Evolutionary conservation across 2,329 filamentous ascomycete species (phyloP).

Genomic region (Mollisia scopiformis): DNA sequence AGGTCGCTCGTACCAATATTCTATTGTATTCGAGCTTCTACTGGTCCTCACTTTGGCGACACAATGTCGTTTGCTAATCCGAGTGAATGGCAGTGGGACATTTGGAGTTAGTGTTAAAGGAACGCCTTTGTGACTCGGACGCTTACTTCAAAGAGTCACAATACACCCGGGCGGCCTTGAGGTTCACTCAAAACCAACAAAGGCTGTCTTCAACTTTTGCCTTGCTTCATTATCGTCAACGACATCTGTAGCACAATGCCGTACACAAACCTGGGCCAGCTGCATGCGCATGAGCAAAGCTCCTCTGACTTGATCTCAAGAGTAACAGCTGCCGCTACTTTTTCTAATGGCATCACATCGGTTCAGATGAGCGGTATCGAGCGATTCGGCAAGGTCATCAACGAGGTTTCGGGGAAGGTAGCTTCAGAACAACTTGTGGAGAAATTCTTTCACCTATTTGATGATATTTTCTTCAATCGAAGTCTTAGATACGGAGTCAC

Average conservation of each 20-base stretch:
- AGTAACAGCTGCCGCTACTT: not conserved
- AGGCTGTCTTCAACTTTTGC: too few relatives aligned
- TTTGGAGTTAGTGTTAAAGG: too few relatives aligned
- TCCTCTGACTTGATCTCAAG: not conserved
- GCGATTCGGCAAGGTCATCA: not conserved
- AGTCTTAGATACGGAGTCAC: not conserved
- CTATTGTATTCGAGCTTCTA: too few relatives aligned
- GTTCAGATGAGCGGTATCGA: not conserved
- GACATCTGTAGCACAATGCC: not conserved
- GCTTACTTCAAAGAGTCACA: too few relatives aligned
- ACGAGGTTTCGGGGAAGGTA: not conserved
- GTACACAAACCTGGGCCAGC: not conserved
- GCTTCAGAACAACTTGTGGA: not conserved
- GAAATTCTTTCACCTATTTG: not conserved
- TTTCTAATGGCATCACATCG: not conserved
- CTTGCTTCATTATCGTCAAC: too few relatives aligned
- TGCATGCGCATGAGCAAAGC: not conserved
- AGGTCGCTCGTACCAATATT: too few relatives aligned
- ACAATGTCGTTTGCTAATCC: too few relatives aligned
- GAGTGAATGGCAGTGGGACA: too few relatives aligned
- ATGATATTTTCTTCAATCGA: not conserved
- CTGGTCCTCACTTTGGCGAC: too few relatives aligned
- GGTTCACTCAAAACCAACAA: too few relatives aligned
- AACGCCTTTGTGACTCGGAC: too few relatives aligned
- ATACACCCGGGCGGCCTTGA: too few relatives aligned